Conservation (phyloP, 495 filamentous ascomycete genomes). For the Pyrenula massariospora region DNA sequence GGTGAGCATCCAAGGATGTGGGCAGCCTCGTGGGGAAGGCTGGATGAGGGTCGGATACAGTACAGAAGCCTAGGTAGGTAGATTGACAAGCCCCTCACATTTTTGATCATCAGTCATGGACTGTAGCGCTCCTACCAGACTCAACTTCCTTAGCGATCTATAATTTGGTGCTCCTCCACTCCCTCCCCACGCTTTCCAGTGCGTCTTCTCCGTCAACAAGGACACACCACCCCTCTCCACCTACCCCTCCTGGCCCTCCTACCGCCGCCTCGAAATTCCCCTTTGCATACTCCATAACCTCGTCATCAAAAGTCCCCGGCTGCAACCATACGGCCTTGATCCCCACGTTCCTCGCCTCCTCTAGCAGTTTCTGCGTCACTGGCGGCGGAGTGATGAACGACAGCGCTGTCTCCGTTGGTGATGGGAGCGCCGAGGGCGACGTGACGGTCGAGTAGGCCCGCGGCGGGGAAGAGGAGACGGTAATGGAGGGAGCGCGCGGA, state of each 20-base stretch:
- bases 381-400: slow-evolving; percentile 79
- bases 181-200: slow-evolving; percentile 45
- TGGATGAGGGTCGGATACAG: background rate
- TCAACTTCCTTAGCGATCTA: slow-evolving; percentile 12
- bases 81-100: too few species aligned
- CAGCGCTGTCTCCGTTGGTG: slow-evolving; percentile 57
- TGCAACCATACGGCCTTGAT: slow-evolving; percentile 82
- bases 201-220: slow-evolving; percentile 76
- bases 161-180: slow-evolving; percentile 31
- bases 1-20: too few species aligned
- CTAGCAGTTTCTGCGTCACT: slow-evolving; percentile 56
- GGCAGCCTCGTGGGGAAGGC: background rate
- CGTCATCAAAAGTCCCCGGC: slow-evolving; percentile 73
- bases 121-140: too few species aligned
- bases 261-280: slow-evolving; percentile 57
- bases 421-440: slow-evolving; percentile 48
- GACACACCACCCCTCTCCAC: slow-evolving; percentile 80
- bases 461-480: slow-evolving; percentile 32
- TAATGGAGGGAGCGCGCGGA: slow-evolving; percentile 52
- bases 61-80: too few species aligned
- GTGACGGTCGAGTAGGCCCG: slow-evolving; percentile 50
- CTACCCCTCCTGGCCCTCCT: slow-evolving; percentile 54
- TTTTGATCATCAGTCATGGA: too few species aligned
- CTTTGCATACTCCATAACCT: slow-evolving; percentile 55
- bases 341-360: slow-evolving; percentile 70